Base-by-base conservation (phyloP, 495 filamentous ascomycete genomes). In the Aspergillus nidulans region DNA sequence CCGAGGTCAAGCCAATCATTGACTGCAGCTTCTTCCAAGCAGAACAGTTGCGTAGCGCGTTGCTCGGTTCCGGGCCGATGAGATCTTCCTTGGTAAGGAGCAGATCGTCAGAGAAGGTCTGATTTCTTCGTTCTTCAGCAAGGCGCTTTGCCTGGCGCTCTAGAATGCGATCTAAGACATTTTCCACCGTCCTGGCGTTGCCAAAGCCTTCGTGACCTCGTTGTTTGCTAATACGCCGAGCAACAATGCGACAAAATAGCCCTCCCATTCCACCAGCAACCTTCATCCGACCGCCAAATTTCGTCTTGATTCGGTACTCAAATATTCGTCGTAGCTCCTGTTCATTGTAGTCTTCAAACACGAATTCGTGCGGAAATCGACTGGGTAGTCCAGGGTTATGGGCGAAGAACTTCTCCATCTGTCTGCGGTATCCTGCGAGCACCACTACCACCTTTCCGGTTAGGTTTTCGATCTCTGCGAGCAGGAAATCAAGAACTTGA, bases 321-420 rank as follows among this genome's bases (percentile, higher is more conserved):
- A 89, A 55, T 20, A 90, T 87, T 2, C 48, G 45, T 38, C 77
- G 72, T 1, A 95, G 74, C 60, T 94, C 87, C 0, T 63, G 61
- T 36, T 92, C 85, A 0, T 76, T 67, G 57, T 90, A 92, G 55
- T 92, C 90, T 0, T 79, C 63, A 57, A 92, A 92, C 20, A 79
- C 71, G 20, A 92, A 60, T 16, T 74, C 65, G 36, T 83, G 69
- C 0, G 89, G 90, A 52, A 94, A 81, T 0, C 89, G 84, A 58
- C 87, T 90, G 0, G 80, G 71, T 8, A 94, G 66, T 1, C 90
- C 88, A 1, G 85, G 86, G 52, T 92, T 92, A 57, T 92, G 87
- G 0, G 77, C 80, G 49, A 89, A 90, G 68, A 95, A 90, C 9
- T 74, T 76, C 64, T 92, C 88, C 89, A 95, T 95, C 52, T 86